A percentile compares a stretch with the other conserved stretches of the same genome.
Evolutionary conservation across 257 asterid species (phyloP).

Genomic region (Ligustrum vulgare): DNA sequence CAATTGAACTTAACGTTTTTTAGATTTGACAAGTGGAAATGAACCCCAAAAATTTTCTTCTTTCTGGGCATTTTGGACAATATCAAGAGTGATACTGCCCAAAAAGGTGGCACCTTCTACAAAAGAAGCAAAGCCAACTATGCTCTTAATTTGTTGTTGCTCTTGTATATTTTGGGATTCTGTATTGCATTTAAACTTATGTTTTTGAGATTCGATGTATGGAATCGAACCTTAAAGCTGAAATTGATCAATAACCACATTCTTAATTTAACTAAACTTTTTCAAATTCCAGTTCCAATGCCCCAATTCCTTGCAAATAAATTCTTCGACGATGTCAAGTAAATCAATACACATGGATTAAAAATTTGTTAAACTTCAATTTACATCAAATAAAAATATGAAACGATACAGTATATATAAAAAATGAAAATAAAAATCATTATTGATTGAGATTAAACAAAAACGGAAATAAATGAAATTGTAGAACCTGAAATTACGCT

Average conservation of each 20-base stretch:
- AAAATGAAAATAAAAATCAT: no score
- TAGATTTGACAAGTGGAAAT: neutral
- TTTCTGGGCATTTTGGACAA: neutral
- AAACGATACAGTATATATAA: neutral
- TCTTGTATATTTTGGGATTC: neutral
- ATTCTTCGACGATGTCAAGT: neutral
- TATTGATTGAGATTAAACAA: neutral
- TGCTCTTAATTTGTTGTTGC: neutral
- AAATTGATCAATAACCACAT: neutral
- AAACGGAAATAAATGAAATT: neutral
- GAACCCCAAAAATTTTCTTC: neutral
- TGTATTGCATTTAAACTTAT: neutral
- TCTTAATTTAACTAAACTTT: neutral
- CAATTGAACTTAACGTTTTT: neutral
- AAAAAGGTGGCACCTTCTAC: neutral
- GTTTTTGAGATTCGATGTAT: neutral
- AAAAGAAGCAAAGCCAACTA: neutral
- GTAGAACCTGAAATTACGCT: constrained; percentile 65
- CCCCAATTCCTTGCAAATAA: neutral
- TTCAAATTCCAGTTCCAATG: neutral
- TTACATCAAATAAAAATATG: neutral
- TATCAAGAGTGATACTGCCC: neutral
- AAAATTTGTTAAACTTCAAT: neutral
- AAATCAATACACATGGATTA: neutral
- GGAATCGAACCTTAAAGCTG: neutral